Conservation (phyloP, 495 filamentous ascomycete genomes). For the Thermochaetoides thermophila region DNA sequence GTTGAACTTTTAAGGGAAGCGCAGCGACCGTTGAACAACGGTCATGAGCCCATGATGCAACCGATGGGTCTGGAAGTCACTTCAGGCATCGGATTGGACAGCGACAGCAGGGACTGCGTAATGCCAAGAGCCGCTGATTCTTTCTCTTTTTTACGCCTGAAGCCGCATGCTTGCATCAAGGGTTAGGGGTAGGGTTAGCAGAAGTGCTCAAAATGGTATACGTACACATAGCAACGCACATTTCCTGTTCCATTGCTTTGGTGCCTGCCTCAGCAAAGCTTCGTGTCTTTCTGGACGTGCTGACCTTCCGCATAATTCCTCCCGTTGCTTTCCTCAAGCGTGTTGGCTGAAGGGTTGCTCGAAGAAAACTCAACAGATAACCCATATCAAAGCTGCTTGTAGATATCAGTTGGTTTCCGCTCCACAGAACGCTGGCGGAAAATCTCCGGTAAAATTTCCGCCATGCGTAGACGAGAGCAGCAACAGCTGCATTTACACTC, state of each 20-base stretch:
- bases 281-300: no score
- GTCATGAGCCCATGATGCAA: conserved; percentile 6
- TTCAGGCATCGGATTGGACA: conserved; percentile 2
- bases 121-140: conserved; percentile 6
- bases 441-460: conserved; percentile 6
- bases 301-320: no score
- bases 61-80: conserved; percentile 3
- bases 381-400: no score
- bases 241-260: no score
- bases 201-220: no score
- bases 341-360: no score
- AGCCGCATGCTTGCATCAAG: not conserved
- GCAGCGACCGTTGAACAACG: not conserved
- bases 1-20: not conserved
- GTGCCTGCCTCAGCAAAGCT: no score
- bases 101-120: conserved; percentile 15
- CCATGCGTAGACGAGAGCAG: not conserved
- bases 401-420: no score
- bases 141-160: not conserved
- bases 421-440: conserved; percentile 6
- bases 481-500: not conserved
- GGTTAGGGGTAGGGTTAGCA: conserved; percentile 13
- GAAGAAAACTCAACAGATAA: no score
- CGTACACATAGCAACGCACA: no score
- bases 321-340: no score